Conservation (phyloP, 1,139 yeast species). For the Scheffersomyces lignicola region DNA sequence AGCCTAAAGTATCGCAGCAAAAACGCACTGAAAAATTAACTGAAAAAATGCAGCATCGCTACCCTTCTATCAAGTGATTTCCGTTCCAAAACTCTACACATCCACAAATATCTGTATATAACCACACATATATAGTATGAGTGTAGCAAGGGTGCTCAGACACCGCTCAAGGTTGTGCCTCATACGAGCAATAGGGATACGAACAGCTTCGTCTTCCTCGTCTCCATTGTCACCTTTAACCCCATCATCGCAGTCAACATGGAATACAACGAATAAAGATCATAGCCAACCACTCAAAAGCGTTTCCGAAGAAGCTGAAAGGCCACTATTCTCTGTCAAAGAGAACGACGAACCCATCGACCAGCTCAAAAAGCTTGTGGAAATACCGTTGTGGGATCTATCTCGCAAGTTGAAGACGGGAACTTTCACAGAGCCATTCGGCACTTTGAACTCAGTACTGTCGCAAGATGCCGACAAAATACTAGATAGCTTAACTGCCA, state of each 20-base stretch:
- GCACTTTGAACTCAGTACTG: neutral
- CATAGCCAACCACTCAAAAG: too few relatives aligned
- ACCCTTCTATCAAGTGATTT: too few relatives aligned
- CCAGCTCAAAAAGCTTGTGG: neutral
- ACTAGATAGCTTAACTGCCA: neutral
- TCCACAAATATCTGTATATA: too few relatives aligned
- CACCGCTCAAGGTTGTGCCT: slow-evolving; percentile 1
- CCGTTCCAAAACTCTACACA: too few relatives aligned
- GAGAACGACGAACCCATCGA: neutral
- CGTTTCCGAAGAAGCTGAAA: too few relatives aligned
- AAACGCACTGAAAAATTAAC: too few relatives aligned
- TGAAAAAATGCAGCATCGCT: too few relatives aligned
- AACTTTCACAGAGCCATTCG: neutral
- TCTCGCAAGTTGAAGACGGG: neutral
- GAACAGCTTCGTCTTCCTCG: neutral
- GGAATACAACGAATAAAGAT: neutral
- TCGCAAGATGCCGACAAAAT: neutral
- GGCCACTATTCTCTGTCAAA: neutral
- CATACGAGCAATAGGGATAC: neutral
- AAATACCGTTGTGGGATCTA: slow-evolving; percentile 2
- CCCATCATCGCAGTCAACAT: neutral
- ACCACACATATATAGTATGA: neutral
- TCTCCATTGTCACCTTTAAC: neutral
- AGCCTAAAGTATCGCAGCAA: too few relatives aligned
- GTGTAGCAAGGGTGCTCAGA: neutral